Conservation (phyloP, 2,329 filamentous ascomycete species). For the Colletotrichum acutatum region DNA sequence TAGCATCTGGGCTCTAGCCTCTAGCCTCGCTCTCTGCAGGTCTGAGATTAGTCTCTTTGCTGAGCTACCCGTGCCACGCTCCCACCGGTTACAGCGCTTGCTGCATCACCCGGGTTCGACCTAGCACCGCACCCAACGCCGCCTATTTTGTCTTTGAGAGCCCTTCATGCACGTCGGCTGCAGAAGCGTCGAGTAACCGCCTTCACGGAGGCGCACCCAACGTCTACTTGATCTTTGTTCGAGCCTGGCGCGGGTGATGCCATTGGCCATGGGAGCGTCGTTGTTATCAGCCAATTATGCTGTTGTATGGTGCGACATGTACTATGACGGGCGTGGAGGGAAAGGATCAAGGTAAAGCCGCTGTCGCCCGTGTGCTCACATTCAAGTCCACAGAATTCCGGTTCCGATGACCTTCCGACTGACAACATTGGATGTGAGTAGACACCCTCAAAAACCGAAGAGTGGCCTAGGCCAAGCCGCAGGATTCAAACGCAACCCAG, state of each 20-base stretch:
- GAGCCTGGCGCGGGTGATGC: background rate
- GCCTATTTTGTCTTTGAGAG: constrained; percentile 3
- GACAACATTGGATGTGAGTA: background rate
- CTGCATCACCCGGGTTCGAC: constrained; percentile 8
- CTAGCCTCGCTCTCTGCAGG: constrained; percentile 25
- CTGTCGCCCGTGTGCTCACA: background rate
- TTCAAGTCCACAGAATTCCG: background rate
- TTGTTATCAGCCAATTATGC: constrained; percentile 7
- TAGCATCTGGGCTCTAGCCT: constrained; percentile 12
- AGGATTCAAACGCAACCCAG: constrained; percentile 17
- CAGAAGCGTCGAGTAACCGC: constrained; percentile 8
- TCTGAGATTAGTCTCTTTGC: constrained; percentile 23
- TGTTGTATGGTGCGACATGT: constrained; percentile 3
- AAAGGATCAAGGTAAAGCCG: constrained; percentile 12
- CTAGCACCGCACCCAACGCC: constrained; percentile 9
- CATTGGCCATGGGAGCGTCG: constrained; percentile 12
- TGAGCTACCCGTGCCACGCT: constrained; percentile 14
- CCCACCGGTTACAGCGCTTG: constrained; percentile 7
- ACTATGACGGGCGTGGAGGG: background rate
- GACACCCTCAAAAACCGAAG: constrained; percentile 3
- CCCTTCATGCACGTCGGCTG: constrained; percentile 25
- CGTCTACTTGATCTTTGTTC: background rate
- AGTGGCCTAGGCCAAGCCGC: constrained; percentile 8
- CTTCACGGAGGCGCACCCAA: background rate
- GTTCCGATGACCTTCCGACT: background rate